These are phyloP conservation scores for Reutealis trisperma DNA, from an alignment of 345 rosid genomes.

Conservation along the genomic window DNA sequence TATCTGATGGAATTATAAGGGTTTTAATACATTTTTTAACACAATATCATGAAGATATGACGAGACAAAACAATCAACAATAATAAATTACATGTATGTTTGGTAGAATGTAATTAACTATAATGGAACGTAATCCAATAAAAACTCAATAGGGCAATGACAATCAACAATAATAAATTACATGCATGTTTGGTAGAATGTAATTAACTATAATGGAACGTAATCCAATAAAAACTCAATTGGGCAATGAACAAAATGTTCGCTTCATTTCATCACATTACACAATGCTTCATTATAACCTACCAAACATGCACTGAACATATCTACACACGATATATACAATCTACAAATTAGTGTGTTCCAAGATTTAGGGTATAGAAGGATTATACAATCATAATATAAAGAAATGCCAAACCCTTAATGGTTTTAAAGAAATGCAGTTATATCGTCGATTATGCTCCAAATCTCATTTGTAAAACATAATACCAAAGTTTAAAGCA, in stretches of 20 bases:
- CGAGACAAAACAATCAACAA: background rate
- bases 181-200: background rate
- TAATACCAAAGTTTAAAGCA: background rate
- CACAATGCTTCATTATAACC: no score
- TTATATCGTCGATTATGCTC: background rate
- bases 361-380: background rate
- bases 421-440: background rate
- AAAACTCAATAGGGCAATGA: no score
- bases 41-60: background rate
- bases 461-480: background rate
- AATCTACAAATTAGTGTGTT: background rate
- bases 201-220: no score
- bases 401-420: background rate
- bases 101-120: no score
- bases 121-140: no score
- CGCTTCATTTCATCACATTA: no score
- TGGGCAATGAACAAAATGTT: no score
- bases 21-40: conserved; percentile 58
- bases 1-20: conserved; percentile 92
- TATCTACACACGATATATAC: background rate
- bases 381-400: background rate
- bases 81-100: background rate
- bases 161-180: background rate
- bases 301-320: no score
- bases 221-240: no score